Evolutionary conservation across 1,139 yeast genomes (phyloP).

Genomic region (Saccharomyces hybrid): DNA sequence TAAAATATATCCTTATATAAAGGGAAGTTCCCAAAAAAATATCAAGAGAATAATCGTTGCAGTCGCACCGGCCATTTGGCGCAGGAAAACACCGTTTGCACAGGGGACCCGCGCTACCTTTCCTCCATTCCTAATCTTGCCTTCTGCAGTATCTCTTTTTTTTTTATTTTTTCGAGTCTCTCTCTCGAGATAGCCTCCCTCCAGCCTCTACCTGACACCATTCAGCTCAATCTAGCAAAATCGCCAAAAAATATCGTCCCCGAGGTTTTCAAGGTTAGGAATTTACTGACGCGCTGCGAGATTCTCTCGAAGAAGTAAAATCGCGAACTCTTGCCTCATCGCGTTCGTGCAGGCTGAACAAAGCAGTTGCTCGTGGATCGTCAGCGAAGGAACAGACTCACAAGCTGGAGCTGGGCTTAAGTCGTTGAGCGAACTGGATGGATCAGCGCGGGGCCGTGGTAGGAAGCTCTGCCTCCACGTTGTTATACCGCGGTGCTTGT

Average conservation of each 20-base stretch:
- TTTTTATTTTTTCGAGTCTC: background rate
- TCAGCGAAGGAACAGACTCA: background rate
- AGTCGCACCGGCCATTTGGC: background rate
- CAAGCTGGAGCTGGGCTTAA: background rate
- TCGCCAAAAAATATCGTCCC: background rate
- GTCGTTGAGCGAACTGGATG: background rate
- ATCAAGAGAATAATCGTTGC: background rate
- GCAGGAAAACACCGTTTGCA: background rate
- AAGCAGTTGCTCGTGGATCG: background rate
- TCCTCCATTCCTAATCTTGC: background rate
- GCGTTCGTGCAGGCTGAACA: slow-evolving; percentile 1
- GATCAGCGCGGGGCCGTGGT: background rate
- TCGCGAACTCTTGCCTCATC: background rate
- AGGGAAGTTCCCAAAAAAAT: background rate
- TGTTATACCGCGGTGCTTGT: background rate
- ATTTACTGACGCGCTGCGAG: background rate
- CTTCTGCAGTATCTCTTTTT: background rate
- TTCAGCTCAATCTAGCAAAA: background rate
- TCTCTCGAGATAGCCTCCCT: background rate
- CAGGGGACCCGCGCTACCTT: background rate
- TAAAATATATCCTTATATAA: background rate
- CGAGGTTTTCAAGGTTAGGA: background rate
- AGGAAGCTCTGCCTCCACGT: background rate
- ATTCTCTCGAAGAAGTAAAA: background rate
- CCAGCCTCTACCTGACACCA: background rate